These are phyloP conservation scores for sweet orange (Citrus sinensis) DNA, from an alignment of 345 rosid species.

Conservation along the genomic window DNA sequence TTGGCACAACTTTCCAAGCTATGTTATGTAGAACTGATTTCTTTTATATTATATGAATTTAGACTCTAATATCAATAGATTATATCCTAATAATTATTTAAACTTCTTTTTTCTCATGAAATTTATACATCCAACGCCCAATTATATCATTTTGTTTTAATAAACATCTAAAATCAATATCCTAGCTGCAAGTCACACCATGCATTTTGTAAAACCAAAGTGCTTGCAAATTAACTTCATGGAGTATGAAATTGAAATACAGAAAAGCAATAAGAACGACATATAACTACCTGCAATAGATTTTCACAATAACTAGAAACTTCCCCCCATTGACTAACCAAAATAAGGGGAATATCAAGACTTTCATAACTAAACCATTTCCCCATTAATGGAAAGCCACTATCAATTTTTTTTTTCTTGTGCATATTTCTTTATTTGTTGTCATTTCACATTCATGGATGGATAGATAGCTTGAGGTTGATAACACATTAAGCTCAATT, in stretches of 20 bases:
- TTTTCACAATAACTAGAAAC: background rate
- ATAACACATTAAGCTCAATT: constrained; percentile 20
- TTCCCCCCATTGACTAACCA: constrained; percentile 7
- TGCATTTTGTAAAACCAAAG: background rate
- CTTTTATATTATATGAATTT: too few species aligned
- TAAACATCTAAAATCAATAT: background rate
- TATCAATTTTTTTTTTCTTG: background rate
- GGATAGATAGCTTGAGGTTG: constrained; percentile 6
- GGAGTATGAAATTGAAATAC: background rate
- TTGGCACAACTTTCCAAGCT: too few species aligned
- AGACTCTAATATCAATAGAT: too few species aligned
- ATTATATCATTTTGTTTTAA: background rate
- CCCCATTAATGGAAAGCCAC: background rate
- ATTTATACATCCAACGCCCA: background rate
- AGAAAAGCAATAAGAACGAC: background rate
- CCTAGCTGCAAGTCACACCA: background rate
- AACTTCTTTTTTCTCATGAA: background rate
- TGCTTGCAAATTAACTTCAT: background rate
- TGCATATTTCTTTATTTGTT: background rate
- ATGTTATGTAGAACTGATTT: too few species aligned
- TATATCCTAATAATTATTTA: too few species aligned
- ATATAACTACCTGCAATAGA: background rate
- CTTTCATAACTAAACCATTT: background rate
- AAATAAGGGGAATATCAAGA: constrained; percentile 2
- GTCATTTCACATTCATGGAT: constrained; percentile 16